Evolutionary conservation across 176 grass and related monocot species (phyloP).

Genomic region (Avena insularis): DNA sequence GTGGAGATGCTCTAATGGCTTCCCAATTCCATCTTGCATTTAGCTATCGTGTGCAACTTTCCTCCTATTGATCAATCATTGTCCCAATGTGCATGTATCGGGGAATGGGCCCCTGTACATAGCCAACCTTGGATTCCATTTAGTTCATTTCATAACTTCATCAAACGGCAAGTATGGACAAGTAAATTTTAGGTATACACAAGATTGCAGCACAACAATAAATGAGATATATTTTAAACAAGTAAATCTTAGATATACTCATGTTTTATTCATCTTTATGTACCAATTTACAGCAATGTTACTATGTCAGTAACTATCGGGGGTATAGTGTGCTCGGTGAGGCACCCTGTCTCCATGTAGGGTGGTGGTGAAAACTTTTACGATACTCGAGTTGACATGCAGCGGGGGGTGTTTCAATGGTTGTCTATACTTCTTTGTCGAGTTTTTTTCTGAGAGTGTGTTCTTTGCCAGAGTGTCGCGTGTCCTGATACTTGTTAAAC

Average conservation of each 20-base stretch:
- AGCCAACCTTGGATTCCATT: not conserved
- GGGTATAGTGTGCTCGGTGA: not conserved
- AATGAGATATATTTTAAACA: not conserved
- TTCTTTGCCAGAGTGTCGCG: too few species aligned
- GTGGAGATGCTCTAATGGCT: too few species aligned
- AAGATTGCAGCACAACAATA: not conserved
- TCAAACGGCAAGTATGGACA: not conserved
- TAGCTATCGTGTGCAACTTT: constrained; percentile 6
- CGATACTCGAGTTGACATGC: too few species aligned
- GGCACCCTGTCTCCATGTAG: not conserved
- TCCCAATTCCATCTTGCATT: not conserved
- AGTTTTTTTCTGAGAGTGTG: too few species aligned
- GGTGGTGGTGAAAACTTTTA: not conserved
- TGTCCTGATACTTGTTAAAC: too few species aligned
- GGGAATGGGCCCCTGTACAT: not conserved
- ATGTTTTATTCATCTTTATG: not conserved
- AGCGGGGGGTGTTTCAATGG: not conserved
- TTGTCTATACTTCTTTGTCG: not conserved
- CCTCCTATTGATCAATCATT: not conserved
- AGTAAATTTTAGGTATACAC: not conserved
- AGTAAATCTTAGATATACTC: not conserved
- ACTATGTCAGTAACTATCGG: not conserved
- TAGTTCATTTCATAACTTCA: constrained; percentile 8
- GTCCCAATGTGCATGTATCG: not conserved
- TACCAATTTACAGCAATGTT: not conserved